Evolutionary conservation across 257 asterid species (phyloP), one percentile per base, ranked within the genome.

Genomic region (Agastache rugosa): DNA sequence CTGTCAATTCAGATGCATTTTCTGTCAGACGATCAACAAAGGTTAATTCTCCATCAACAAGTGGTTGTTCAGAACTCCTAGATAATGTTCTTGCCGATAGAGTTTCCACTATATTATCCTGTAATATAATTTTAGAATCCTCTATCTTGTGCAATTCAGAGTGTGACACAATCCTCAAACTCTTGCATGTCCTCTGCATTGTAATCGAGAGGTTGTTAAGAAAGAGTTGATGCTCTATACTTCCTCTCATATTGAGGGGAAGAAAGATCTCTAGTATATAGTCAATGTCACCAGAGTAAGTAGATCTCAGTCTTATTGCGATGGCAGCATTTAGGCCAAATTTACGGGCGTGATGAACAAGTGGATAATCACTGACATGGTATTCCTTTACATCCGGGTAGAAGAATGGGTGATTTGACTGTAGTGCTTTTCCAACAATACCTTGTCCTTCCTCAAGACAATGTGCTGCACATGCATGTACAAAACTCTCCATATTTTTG

Each of bases 331-430:
- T 84, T 19, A 92, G 77, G 65, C 93, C 84, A 75, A 80, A 90
- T 76, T 81, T 90, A 37, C 98, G 90, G 48, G 97, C 97, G 56
- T 90, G 97, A 44, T 92, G 98, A 68, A 85, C 97, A 17, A 90
- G 90, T 12, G 97, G 96, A 79, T 90, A 92, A 50, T 90, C 96
- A 53, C 80, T 81, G 51, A 92, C 84, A 68, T 90, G 85, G 73
- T 77, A 92, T 72, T 87, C 92, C 77, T 92, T 92, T 47, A 92
- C 91, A 78, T 92, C 95, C n/a, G 88, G 77, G 72, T 58, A 78
- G 78, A 88, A 92, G 77, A 85, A 84, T 2, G 96, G 95, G 69
- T 84, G 87, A 77, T 80, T 87, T 31, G 97, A 92, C 71, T 80
- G 88, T 72, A 90, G 88, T 45, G 96, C 91, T 84, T 88, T 90